Evolutionary conservation across 805 yeast genomes (phyloP).

Genomic region (Teunomyces kruisii): DNA sequence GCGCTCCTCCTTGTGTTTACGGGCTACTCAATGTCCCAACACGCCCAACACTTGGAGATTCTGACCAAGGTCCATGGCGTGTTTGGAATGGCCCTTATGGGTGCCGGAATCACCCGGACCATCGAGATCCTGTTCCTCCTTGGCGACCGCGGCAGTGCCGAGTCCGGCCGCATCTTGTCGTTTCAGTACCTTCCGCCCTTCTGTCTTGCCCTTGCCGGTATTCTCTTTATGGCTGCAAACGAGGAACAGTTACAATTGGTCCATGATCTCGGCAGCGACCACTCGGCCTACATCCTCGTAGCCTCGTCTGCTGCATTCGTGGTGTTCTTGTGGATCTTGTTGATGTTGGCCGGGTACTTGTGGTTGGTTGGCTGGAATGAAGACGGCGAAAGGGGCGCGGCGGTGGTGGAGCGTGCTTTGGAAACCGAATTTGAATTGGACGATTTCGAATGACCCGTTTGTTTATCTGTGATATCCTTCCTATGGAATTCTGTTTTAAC

Average conservation of each 20-base stretch:
- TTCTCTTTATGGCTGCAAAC: conserved; percentile 87
- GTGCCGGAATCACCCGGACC: conserved; percentile 74
- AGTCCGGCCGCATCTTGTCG: conserved; percentile 49
- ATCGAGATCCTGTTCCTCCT: conserved; percentile 79
- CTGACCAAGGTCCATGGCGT: conserved; percentile 86
- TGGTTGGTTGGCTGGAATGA: conserved; percentile 42
- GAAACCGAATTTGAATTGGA: conserved; percentile 20
- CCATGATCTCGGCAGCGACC: conserved; percentile 75
- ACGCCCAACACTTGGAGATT: conserved; percentile 69
- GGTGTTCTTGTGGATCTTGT: conserved; percentile 62
- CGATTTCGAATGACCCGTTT: not conserved
- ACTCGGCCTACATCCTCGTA: conserved; percentile 75
- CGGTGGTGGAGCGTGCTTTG: conserved; percentile 36
- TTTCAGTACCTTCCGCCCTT: conserved; percentile 90
- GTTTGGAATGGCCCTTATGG: conserved; percentile 79
- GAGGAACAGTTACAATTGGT: conserved; percentile 83
- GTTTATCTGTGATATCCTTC: no score
- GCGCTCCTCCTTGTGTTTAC: conserved; percentile 80
- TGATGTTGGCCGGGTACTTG: conserved; percentile 60
- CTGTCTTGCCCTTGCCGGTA: conserved; percentile 73
- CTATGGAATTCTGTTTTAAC: no score
- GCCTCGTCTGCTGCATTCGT: conserved; percentile 72
- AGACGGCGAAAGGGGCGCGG: conserved; percentile 35
- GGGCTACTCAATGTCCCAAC: conserved; percentile 94
- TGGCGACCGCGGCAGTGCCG: conserved; percentile 50